These are phyloP conservation scores for Vaucheria bursata DNA, from an alignment of 352 stramenopile genomes.

Conservation along the genomic window DNA sequence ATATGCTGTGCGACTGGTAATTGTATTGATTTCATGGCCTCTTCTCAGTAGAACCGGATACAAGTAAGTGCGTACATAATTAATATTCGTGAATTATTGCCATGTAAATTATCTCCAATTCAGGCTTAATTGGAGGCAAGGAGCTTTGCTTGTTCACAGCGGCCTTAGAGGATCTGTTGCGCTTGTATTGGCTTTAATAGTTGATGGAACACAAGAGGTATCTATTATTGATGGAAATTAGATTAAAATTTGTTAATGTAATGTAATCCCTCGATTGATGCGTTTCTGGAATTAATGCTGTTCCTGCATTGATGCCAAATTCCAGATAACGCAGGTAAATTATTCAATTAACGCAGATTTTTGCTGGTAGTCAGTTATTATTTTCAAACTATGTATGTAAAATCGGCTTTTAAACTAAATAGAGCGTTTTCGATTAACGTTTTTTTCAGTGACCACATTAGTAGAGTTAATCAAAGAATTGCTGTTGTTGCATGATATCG, in stretches of 20 bases:
- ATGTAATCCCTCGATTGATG: neutral
- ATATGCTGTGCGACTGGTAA: slow-evolving; percentile 28
- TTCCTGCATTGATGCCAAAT: neutral
- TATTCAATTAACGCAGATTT: neutral
- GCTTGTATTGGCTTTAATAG: slow-evolving; percentile 50
- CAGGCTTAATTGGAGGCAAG: slow-evolving; percentile 31
- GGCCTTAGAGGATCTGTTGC: slow-evolving; percentile 52
- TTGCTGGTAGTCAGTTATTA: neutral
- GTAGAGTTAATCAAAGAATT: too few species aligned
- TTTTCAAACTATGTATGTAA: neutral
- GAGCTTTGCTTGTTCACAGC: slow-evolving; percentile 32
- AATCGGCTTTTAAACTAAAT: neutral
- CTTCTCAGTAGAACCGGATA: slow-evolving; percentile 22
- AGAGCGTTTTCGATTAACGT: neutral
- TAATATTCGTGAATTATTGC: neutral
- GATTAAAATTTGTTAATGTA: neutral
- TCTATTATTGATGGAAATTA: neutral
- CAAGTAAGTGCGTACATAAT: slow-evolving; percentile 11
- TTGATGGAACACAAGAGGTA: slow-evolving; percentile 23
- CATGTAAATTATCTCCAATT: neutral
- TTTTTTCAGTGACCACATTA: neutral
- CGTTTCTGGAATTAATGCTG: neutral
- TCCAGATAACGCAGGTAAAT: neutral
- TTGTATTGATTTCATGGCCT: slow-evolving; percentile 33
- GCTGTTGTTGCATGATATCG: neutral